These are phyloP conservation scores for Prunus salicina DNA, from an alignment of 306 rosid species.

Conservation along the genomic window DNA sequence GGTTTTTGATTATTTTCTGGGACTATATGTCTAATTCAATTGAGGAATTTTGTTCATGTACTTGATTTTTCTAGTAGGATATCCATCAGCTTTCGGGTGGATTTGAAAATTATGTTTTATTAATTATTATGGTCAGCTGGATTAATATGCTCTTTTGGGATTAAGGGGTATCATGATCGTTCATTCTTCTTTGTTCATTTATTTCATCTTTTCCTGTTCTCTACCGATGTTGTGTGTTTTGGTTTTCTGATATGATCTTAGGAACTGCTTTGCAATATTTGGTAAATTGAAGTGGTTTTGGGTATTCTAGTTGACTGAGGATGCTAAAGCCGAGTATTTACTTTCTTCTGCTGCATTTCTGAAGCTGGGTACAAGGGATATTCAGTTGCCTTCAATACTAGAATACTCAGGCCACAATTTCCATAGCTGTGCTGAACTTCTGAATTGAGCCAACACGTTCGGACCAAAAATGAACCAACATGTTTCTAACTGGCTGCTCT, in stretches of 20 bases:
- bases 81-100: neutral
- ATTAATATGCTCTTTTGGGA: slow-evolving; percentile 1
- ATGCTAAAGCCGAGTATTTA: slow-evolving; percentile 1
- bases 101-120: neutral
- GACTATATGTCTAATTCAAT: slow-evolving; percentile 17
- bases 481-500: slow-evolving; percentile 13
- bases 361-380: slow-evolving; percentile 6
- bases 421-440: neutral
- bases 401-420: neutral
- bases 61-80: neutral
- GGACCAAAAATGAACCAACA: neutral
- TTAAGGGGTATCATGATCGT: neutral
- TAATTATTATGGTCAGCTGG: neutral
- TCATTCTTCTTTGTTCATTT: neutral
- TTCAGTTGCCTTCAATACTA: neutral
- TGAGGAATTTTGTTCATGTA: neutral
- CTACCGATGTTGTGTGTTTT: neutral
- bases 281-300: slow-evolving; percentile 13
- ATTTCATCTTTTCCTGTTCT: neutral
- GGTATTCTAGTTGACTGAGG: slow-evolving; percentile 12
- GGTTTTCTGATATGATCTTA: neutral
- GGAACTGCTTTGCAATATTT: neutral
- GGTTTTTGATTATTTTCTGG: slow-evolving; percentile 11
- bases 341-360: slow-evolving; percentile 6
- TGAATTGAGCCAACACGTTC: neutral